Evolutionary conservation across 805 yeast genomes (phyloP), one percentile per base, ranked within the genome.

Genomic region (Maudiozyma bulderi): DNA sequence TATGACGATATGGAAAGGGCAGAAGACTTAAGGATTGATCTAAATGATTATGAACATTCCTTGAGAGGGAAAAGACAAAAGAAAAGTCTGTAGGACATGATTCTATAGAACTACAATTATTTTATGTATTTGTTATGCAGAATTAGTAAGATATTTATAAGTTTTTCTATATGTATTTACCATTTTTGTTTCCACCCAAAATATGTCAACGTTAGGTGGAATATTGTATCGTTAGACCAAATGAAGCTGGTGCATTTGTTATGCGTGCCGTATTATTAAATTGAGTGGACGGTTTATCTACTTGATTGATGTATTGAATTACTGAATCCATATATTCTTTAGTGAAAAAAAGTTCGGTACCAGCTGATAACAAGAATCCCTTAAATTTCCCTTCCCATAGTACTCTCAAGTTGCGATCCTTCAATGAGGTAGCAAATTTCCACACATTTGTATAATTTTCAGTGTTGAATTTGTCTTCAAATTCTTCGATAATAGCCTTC

Each of bases 351-450:
- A 86, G 51, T 48, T 75, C 79, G 6, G 79, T 72, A 0, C 97
- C 97, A 1, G 91, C 77, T 45, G 86, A 79, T 2, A 90, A 69
- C 46, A 91, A 64, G 62, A 91, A 85, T 41, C 87, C 95, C 57
- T 84, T 82, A 57, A 78, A 79, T 52, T 84, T 78, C 0, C 97
- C 96, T 58, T 86, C 96, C 96, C 97, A 91, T 43, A 86, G 68
- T 6, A 89, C 45, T 51, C 78, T 80, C 11, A 86, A 56, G 51
- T 78, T 73, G 54, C 73, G 75, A 46, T 81, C 83, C 43, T 78
- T 80, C 32, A 87, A 54, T 42, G 88, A 81, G 0, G 93, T 80
- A 48, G 90, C 77, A 3, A 82, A 66, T 62, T 86, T 89, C 55
- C 89, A 64, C 11, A 87, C 91, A 50, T 86, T 81, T 2, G 82